Evolutionary conservation across 129 eudicot species (phyloP).

Genomic region (Arctium lappa): DNA sequence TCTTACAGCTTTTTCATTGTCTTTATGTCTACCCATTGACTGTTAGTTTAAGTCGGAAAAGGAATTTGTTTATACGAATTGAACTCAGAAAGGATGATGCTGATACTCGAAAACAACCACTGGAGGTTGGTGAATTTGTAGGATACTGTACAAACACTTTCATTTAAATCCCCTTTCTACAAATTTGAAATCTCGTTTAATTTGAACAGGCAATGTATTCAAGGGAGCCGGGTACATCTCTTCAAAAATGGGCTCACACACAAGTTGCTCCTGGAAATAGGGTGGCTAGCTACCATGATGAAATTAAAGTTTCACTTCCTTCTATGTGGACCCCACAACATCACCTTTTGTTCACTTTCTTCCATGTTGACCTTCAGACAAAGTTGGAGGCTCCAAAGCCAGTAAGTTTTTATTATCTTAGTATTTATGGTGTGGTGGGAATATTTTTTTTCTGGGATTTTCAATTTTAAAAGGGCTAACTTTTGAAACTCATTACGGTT

Average conservation of each 20-base stretch:
- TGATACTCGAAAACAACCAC: conserved; percentile 72
- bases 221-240: conserved; percentile 77
- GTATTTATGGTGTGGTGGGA: neutral
- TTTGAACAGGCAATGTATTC: conserved; percentile 74
- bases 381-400: conserved; percentile 98
- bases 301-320: conserved; percentile 89
- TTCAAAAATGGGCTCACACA: conserved; percentile 84
- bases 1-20: conserved; percentile 93
- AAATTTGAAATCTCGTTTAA: neutral
- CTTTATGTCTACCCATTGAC: conserved; percentile 97
- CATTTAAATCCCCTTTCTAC: neutral
- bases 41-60: conserved; percentile 83
- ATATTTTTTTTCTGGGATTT: neutral
- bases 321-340: conserved; percentile 88
- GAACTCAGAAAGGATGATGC: conserved; percentile 91
- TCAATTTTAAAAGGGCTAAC: neutral
- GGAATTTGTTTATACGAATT: conserved; percentile 90
- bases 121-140: conserved; percentile 59
- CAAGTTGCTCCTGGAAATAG: conserved; percentile 95
- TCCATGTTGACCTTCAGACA: conserved; percentile 94
- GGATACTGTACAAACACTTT: neutral
- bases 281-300: conserved; percentile 95
- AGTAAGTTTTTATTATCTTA: conserved; percentile 42
- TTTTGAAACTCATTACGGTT: neutral
- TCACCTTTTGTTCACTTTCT: conserved; percentile 94